Base-by-base conservation (phyloP, 352 stramenopile genomes). In the Globisporangium takayamanum region DNA sequence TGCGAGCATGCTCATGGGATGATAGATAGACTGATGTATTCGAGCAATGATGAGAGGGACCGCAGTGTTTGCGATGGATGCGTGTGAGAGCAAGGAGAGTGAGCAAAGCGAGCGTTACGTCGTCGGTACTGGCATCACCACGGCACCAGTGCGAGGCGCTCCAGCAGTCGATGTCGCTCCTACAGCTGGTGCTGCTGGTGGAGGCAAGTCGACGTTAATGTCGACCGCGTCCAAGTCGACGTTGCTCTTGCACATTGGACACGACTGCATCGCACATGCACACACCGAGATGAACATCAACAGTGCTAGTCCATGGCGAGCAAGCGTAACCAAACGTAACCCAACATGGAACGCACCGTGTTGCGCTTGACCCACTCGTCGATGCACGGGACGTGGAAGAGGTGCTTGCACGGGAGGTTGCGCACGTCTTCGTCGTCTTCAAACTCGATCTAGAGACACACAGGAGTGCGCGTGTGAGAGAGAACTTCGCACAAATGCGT, bases 361-460 rank as follows among this genome's bases (percentile, higher is more conserved):
- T 90, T 89, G 51, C 84, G 74, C 51, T 78, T 69, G 52, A 97
- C 75, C 89, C 89, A 97, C 55, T 94, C 71, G 59, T 92, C 85
- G 53, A 97, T 88, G 66, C 89, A 97, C 3, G 86, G 68, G 0
- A 90, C 78, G 67, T 97, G 88, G 68, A 96, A 96, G 53, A 96
- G 75, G 63, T 97, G 89, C 39, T 80, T 80, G 68, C 89, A 97
- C 2, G 76, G 73, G 46, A 97, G 51, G 26, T 88, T 88, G 36
- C 80, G 78, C 42, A 90, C 71, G 25, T 90, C 80, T 56, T 90
- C 80, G 37, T 80, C 74, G 48, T 88, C 73, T 55, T 90, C 80
- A 54, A 90, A 90, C 30, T 88, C 80, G 30, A 90, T 82, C 80
- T 89, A 55, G 6, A 39, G 33, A 12, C 5, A 10, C 33, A 39